These are phyloP conservation scores for Zasmidium citrigriseum DNA, from an alignment of 2,329 filamentous ascomycete species.

Conservation along the genomic window DNA sequence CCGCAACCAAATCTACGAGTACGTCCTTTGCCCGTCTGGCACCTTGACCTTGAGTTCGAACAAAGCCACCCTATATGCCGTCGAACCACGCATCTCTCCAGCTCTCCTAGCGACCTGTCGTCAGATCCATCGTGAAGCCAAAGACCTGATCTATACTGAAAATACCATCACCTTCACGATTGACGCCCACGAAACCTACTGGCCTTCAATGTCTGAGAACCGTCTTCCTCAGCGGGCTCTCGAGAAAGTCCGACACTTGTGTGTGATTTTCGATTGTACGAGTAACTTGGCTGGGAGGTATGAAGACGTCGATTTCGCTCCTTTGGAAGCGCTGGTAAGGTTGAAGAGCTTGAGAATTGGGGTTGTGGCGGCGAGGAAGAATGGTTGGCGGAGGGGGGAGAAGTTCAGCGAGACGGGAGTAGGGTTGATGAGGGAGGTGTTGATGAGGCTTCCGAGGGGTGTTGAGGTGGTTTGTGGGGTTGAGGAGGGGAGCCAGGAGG, in stretches of 20 bases:
- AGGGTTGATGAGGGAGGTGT: conserved; percentile 18
- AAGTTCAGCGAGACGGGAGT: conserved; percentile 7
- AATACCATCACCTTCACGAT: conserved; percentile 43
- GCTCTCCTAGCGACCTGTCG: conserved; percentile 42
- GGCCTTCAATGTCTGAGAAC: conserved; percentile 25
- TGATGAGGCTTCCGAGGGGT: conserved; percentile 19
- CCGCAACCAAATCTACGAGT: conserved; percentile 25
- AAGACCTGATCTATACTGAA: conserved; percentile 43
- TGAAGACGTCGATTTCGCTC: conserved; percentile 24
- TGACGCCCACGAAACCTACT: conserved; percentile 28
- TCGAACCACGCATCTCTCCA: conserved; percentile 36
- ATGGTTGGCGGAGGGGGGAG: background rate
- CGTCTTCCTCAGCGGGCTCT: conserved; percentile 26
- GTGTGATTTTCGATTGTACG: conserved; percentile 29
- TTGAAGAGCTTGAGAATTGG: conserved; percentile 10
- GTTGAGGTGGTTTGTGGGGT: conserved; percentile 19
- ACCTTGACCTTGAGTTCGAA: conserved; percentile 23
- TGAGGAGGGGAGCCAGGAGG: conserved; percentile 13
- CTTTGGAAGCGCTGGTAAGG: conserved; percentile 14
- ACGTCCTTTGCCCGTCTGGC: conserved; percentile 23
- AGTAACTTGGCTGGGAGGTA: conserved; percentile 21
- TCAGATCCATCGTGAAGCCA: conserved; percentile 42
- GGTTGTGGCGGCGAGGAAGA: conserved; percentile 5
- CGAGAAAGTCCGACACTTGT: conserved; percentile 22
- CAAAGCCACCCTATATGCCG: conserved; percentile 17